Percentiles rank a stretch among this genome's conserved stretches.
Evolutionary conservation across 2,329 filamentous ascomycete species (phyloP).

Genomic region (Aschersonia sp.): DNA sequence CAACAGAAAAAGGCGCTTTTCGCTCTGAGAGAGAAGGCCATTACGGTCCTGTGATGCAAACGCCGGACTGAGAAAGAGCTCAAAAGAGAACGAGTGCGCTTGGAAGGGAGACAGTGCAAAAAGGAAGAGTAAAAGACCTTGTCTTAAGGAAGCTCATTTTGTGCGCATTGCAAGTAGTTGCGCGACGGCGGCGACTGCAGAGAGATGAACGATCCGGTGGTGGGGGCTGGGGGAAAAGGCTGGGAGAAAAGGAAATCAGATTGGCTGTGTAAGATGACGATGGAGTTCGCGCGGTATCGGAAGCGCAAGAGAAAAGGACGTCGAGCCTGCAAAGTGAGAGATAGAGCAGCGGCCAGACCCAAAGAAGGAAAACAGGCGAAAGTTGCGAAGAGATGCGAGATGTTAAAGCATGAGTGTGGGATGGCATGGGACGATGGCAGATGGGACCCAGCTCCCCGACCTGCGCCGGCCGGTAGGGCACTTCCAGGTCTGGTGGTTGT

Average conservation of each 20-base stretch:
- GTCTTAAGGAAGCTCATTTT: constrained; percentile 30
- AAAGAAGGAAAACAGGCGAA: not conserved
- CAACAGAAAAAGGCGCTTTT: not conserved
- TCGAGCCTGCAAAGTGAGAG: not conserved
- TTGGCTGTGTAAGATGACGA: not conserved
- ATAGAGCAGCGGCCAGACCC: not conserved
- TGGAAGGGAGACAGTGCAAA: not conserved
- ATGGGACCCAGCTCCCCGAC: not conserved
- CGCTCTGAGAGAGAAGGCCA: not conserved
- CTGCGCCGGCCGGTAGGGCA: not conserved
- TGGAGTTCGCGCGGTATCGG: not conserved
- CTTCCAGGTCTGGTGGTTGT: not conserved
- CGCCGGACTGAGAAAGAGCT: not conserved
- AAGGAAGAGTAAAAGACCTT: constrained; percentile 14
- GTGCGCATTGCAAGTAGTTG: constrained; percentile 19
- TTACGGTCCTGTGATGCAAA: not conserved
- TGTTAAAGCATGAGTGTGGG: not conserved
- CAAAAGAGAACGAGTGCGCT: not conserved
- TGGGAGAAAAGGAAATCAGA: not conserved
- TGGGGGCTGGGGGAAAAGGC: not conserved
- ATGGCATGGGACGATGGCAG: not conserved
- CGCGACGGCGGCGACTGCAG: constrained; percentile 10
- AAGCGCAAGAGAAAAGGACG: not conserved
- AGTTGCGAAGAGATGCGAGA: not conserved
- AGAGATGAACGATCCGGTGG: constrained; percentile 1